Evolutionary conservation across 1,139 yeast species (phyloP).

Genomic region (Magnusiomyces clavatus): DNA sequence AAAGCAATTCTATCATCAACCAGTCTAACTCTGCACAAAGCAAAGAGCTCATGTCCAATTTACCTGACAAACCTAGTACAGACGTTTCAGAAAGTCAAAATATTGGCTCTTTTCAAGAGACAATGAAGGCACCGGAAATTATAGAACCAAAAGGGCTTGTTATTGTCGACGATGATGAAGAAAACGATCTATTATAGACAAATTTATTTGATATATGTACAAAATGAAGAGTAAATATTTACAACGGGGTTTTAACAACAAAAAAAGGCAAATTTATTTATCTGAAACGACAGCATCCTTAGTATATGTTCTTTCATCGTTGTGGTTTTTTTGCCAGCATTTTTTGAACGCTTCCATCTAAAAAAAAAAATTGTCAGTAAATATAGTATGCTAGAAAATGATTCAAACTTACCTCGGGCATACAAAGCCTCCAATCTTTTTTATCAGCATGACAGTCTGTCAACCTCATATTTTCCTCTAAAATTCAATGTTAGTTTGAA

Average conservation of each 20-base stretch:
- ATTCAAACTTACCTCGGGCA: constrained; percentile 38
- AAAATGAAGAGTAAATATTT: neutral
- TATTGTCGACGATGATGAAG: constrained; percentile 13
- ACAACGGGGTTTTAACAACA: neutral
- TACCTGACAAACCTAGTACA: neutral
- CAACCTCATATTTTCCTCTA: constrained; percentile 50
- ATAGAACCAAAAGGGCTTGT: constrained; percentile 7
- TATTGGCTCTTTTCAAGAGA: neutral
- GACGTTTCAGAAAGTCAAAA: neutral
- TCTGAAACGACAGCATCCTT: constrained; percentile 12
- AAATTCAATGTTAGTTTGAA: neutral
- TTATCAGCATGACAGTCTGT: constrained; percentile 68
- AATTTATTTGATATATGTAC: neutral
- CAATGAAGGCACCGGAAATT: neutral
- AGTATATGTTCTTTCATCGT: constrained; percentile 40
- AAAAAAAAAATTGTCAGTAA: neutral
- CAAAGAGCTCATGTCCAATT: neutral
- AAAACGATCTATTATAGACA: constrained; percentile 6
- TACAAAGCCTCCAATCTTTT: constrained; percentile 66
- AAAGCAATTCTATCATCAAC: neutral
- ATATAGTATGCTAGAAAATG: neutral
- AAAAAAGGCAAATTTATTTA: neutral
- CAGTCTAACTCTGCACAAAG: neutral
- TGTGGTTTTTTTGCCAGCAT: constrained; percentile 59
- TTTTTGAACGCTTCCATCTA: constrained; percentile 55